A percentile compares a stretch with the other conserved stretches of the same genome.
Evolutionary conservation across 305 asterid genomes (phyloP).

Genomic region (Andrographis paniculata): DNA sequence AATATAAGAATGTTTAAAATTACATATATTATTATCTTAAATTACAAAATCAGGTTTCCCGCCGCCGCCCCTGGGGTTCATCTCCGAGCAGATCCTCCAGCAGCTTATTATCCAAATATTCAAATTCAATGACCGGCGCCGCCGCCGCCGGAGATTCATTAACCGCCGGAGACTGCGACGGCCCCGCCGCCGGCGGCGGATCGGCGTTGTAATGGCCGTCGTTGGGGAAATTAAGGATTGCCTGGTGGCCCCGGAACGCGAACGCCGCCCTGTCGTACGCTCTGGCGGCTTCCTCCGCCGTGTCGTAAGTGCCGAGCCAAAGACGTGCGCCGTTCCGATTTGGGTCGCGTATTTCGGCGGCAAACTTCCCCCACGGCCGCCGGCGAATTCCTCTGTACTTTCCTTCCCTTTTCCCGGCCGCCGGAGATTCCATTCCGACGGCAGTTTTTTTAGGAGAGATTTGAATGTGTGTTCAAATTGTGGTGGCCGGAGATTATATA

Average conservation of each 20-base stretch:
- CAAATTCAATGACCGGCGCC: background rate
- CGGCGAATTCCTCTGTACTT: conserved; percentile 4
- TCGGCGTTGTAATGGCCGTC: background rate
- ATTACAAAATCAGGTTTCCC: background rate
- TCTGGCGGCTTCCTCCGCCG: conserved; percentile 32
- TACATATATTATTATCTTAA: background rate
- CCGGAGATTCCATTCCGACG: background rate
- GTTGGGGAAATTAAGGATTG: conserved; percentile 8
- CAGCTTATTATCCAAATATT: background rate
- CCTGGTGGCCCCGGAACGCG: conserved; percentile 3
- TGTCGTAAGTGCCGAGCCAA: conserved; percentile 40
- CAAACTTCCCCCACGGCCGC: conserved; percentile 7
- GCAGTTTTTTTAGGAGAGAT: background rate
- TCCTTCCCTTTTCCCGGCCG: background rate
- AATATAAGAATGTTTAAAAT: no score
- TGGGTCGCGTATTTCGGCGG: conserved; percentile 7
- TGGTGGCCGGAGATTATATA: background rate
- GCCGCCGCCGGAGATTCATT: background rate
- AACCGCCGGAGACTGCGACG: no score
- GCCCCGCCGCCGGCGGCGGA: background rate
- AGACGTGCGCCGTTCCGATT: conserved; percentile 2
- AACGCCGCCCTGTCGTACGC: conserved; percentile 10
- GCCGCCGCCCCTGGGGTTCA: background rate
- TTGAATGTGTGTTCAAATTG: background rate
- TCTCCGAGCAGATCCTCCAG: conserved; percentile 2